These are phyloP conservation scores for Penicillium expansum DNA, from an alignment of 2,329 filamentous ascomycete species.

Conservation along the genomic window DNA sequence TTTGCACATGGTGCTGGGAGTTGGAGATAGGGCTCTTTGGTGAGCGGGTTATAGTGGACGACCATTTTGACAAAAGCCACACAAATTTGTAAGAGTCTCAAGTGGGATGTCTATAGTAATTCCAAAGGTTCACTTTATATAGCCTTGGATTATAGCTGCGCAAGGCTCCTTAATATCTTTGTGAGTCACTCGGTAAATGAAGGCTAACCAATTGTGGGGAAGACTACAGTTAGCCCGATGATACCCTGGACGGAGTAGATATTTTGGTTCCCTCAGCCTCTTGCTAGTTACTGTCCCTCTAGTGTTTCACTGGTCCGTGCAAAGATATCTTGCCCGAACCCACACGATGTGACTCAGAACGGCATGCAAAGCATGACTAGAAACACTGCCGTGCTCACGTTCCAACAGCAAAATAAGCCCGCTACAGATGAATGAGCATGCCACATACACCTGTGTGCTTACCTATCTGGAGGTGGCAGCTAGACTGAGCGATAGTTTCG, in stretches of 20 bases:
- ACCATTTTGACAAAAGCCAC: conserved; percentile 14
- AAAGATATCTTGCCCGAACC: not conserved
- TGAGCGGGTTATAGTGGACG: conserved; percentile 14
- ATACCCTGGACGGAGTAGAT: not conserved
- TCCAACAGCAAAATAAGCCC: not conserved
- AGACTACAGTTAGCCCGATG: not conserved
- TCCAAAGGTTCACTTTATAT: not conserved
- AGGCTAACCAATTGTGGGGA: not conserved
- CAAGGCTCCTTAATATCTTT: not conserved
- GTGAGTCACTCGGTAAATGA: not conserved
- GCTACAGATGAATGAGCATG: not conserved
- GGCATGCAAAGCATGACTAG: not conserved
- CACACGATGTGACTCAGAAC: not conserved
- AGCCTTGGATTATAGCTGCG: not conserved
- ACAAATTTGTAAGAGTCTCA: not conserved
- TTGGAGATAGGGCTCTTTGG: conserved; percentile 27
- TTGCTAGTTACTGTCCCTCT: not conserved
- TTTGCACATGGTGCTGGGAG: conserved; percentile 23
- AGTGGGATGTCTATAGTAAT: not conserved
- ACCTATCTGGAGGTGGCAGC: not conserved
- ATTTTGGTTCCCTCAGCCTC: not conserved
- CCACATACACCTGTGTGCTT: not conserved
- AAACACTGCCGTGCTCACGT: not conserved
- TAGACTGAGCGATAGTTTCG: not conserved
- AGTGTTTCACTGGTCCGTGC: not conserved